These are phyloP conservation scores for Trifolium pratense DNA, from an alignment of 306 rosid genomes.

Conservation along the genomic window DNA sequence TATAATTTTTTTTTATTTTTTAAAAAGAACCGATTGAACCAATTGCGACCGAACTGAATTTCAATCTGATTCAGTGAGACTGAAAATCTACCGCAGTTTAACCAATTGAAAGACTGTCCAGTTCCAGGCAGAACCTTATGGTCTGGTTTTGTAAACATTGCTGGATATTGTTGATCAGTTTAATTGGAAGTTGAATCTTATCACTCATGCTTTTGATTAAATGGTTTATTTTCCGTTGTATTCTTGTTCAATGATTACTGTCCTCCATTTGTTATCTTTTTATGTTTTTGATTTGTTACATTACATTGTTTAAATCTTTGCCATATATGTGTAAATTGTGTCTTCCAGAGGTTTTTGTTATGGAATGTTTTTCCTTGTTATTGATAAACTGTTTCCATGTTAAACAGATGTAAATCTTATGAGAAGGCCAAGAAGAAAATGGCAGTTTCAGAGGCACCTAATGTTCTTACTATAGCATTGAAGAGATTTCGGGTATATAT, in stretches of 20 bases:
- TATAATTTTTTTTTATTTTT: too few species aligned
- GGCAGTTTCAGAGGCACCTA: constrained; percentile 87
- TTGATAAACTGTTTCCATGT: constrained; percentile 19
- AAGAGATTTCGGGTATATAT: constrained; percentile 86
- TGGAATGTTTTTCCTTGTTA: constrained; percentile 16
- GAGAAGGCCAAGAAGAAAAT: constrained; percentile 94
- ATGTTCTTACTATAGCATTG: constrained; percentile 83
- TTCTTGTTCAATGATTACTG: neutral
- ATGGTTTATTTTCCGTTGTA: neutral
- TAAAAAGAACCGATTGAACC: too few species aligned
- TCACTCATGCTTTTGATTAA: neutral
- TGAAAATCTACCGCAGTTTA: too few species aligned
- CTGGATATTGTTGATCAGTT: neutral
- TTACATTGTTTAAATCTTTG: neutral
- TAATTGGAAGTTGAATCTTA: constrained; percentile 12
- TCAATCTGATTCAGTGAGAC: too few species aligned
- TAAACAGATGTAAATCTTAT: constrained; percentile 82
- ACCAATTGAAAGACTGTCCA: too few species aligned
- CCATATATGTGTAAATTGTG: neutral
- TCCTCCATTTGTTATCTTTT: constrained; percentile 2
- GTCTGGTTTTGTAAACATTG: too few species aligned
- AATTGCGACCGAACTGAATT: too few species aligned
- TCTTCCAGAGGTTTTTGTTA: neutral
- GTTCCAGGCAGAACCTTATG: too few species aligned
- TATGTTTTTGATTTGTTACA: neutral